Base-by-base conservation (phyloP, 2,329 filamentous ascomycete genomes). In the Xylariaceae sp. region DNA sequence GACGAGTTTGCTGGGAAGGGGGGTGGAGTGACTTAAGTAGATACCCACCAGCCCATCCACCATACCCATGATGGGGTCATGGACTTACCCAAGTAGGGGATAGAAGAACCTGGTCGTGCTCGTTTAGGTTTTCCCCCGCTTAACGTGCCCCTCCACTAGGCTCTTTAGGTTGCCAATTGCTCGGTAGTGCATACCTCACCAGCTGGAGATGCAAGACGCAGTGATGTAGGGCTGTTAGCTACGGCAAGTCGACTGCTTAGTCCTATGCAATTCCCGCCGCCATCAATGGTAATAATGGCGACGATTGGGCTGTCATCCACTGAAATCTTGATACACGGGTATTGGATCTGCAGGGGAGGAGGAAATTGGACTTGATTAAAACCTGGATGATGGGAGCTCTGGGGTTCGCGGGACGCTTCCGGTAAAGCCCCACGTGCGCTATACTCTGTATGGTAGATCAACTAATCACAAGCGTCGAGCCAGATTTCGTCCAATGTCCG, bases 341-440 rank as follows among this genome's bases (percentile, higher is more conserved):
- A 16, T 7, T 23, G 20, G 46, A 23, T 45, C 42, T 54, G 50
- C 26, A 54, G 44, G 45, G 37, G 49, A 50, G 44, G 52, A 48
- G 56, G 45, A 50, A 57, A 54, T 52, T 48, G 20, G 42, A 48
- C 54, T 52, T 50, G 50, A 44, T 54, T 41, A 53, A 57, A 61
- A 56, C 61, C 50, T 50, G 52, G 54, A 44, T 54, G 48, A 54
- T 61, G 56, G 57, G 59, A 12, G 9, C 57, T 50, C 61, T 57
- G 58, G 63, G 62, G 62, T 57, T 60, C 63, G 63, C 63, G 63
- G 63, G 60, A 64, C 54, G 43, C 62, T 64, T 65, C 63, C 63
- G 63, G 63, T 21, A 44, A 54, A 57, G 58, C 48, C 57, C 63
- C 63, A 65, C 60, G 61, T 61, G 61, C 52, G 56, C 63, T 63